Percentiles rank a stretch among this genome's conserved stretches.
Evolutionary conservation across 2,329 filamentous ascomycete genomes (phyloP).

Genomic region (Alternaria sp.): DNA sequence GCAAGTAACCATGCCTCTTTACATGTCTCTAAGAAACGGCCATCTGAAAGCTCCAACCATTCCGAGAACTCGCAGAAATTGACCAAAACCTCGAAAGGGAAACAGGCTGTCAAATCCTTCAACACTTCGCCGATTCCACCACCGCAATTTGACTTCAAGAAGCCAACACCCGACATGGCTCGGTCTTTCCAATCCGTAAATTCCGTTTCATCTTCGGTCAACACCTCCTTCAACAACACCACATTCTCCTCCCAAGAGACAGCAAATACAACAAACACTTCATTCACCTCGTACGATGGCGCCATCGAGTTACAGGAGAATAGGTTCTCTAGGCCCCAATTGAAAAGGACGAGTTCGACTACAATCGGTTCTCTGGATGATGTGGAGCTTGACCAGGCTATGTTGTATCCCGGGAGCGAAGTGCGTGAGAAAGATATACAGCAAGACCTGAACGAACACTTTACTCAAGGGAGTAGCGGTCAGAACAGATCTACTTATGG

Average conservation of each 20-base stretch:
- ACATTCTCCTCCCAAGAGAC: slow-evolving; percentile 33
- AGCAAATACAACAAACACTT: slow-evolving; percentile 26
- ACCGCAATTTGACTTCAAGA: slow-evolving; percentile 23
- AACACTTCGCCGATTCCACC: not conserved
- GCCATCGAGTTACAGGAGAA: slow-evolving; percentile 2
- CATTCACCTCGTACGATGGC: slow-evolving; percentile 28
- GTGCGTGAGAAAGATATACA: slow-evolving; percentile 2
- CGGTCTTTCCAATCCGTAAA: slow-evolving; percentile 24
- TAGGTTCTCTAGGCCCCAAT: slow-evolving; percentile 1
- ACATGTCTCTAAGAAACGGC: slow-evolving; percentile 26
- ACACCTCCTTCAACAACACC: slow-evolving; percentile 32
- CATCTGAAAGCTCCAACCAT: slow-evolving; percentile 23
- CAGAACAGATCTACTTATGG: slow-evolving; percentile 35
- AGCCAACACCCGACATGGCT: slow-evolving; percentile 26
- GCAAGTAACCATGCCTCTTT: slow-evolving; percentile 34
- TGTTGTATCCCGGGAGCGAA: slow-evolving; percentile 11
- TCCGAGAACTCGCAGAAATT: slow-evolving; percentile 34
- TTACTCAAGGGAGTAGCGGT: slow-evolving; percentile 17
- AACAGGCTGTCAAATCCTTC: slow-evolving; percentile 21
- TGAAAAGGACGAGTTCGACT: slow-evolving; percentile 26
- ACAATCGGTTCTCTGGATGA: slow-evolving; percentile 27
- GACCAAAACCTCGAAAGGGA: slow-evolving; percentile 33
- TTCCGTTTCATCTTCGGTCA: slow-evolving; percentile 21
- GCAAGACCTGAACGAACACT: slow-evolving; percentile 1
- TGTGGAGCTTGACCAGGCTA: slow-evolving; percentile 13